phyloP scores from a whole-genome alignment of 2,329 filamentous ascomycete species.

The Epichloe scottii region DNA sequence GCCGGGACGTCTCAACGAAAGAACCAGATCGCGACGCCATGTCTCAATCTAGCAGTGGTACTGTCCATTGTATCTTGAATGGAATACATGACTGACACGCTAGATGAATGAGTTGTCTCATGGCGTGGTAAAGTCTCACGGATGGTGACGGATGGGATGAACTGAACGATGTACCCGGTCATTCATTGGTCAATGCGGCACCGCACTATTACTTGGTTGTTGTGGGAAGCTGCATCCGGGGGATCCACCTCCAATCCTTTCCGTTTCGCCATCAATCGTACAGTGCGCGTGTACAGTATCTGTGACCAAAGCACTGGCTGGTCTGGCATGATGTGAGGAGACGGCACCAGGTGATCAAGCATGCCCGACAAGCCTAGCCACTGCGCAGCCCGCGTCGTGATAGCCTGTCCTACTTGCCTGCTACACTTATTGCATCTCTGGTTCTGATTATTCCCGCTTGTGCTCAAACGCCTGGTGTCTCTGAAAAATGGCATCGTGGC shows the following conservation, averaged over 20 bases:
- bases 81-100: background rate
- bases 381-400: background rate
- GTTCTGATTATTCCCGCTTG: background rate
- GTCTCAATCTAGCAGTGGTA: background rate
- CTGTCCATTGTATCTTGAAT: background rate
- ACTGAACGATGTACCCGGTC: no score
- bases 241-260: background rate
- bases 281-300: background rate
- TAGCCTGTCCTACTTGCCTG: background rate
- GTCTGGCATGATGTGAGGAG: background rate
- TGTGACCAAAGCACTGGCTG: background rate
- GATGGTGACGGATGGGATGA: no score
- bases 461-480: background rate
- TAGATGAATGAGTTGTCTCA: no score
- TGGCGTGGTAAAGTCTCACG: background rate
- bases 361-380: background rate
- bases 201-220: background rate
- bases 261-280: background rate
- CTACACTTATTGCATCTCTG: background rate
- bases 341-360: background rate
- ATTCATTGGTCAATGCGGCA: background rate
- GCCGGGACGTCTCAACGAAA: no score
- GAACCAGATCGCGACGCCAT: background rate
- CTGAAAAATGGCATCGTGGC: conserved; percentile 14
- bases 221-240: background rate